Conservation (phyloP, 371 early-diverging fungal species). For the Parasitella parasitica region DNA sequence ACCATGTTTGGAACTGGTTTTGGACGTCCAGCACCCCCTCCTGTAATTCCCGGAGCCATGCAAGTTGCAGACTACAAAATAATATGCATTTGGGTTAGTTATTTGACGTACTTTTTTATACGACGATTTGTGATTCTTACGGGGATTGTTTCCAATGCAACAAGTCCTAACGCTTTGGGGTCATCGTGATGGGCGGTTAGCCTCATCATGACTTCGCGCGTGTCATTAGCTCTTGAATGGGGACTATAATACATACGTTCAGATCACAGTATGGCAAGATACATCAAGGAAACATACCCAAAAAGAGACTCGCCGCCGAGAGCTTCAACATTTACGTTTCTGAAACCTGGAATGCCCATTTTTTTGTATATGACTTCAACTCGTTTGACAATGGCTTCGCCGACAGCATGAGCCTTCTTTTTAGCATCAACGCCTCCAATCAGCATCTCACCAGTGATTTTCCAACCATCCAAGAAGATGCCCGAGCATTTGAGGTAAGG, state of each 20-base stretch:
- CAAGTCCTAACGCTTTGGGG: slow-evolving; percentile 54
- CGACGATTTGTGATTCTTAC: slow-evolving; percentile 26
- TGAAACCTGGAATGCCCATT: slow-evolving; percentile 52
- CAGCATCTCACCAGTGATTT: slow-evolving; percentile 64
- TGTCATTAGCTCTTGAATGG: slow-evolving; percentile 43
- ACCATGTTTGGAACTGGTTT: slow-evolving; percentile 64
- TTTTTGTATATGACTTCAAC: slow-evolving; percentile 51
- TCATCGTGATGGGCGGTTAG: slow-evolving; percentile 63
- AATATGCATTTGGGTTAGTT: not conserved
- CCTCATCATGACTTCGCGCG: slow-evolving; percentile 69
- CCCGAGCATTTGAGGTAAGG: slow-evolving; percentile 69
- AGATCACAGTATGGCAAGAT: not conserved
- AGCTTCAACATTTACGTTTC: slow-evolving; percentile 58
- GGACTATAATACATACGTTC: slow-evolving; percentile 33
- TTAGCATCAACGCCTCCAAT: slow-evolving; percentile 70
- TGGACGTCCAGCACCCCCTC: slow-evolving; percentile 64
- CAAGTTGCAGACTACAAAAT: slow-evolving; percentile 73
- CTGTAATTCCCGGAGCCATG: slow-evolving; percentile 76
- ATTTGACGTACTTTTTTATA: no score
- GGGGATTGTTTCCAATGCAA: slow-evolving; percentile 70
- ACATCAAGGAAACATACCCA: slow-evolving; percentile 49
- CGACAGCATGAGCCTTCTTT: slow-evolving; percentile 65
- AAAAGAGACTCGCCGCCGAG: slow-evolving; percentile 72
- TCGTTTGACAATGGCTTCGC: slow-evolving; percentile 61
- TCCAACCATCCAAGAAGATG: slow-evolving; percentile 70